phyloP scores from a whole-genome alignment of 805 yeast genomes.

The Osmozyma mogii region DNA sequence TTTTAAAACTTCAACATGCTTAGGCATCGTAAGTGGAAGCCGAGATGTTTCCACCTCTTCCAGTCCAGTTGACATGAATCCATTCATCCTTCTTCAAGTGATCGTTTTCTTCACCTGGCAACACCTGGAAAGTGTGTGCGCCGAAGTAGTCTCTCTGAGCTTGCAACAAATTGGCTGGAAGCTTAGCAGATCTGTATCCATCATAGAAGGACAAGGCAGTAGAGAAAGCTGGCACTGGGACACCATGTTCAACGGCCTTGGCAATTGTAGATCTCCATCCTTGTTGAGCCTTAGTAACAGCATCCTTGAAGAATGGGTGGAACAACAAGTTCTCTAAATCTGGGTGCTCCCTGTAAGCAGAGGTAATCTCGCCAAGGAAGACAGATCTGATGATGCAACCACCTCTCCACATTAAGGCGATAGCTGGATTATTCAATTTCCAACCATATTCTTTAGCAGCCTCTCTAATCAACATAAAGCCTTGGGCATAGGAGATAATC shows the following conservation, averaged over 20 bases:
- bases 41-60: constrained; percentile 95
- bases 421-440: constrained; percentile 96
- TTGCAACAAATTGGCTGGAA: constrained; percentile 97
- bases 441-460: constrained; percentile 96
- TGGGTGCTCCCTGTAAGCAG: constrained; percentile 92
- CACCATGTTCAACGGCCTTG: constrained; percentile 74
- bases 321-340: constrained; percentile 91
- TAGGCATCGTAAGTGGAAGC: constrained; percentile 93
- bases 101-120: constrained; percentile 76
- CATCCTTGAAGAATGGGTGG: constrained; percentile 89
- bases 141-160: constrained; percentile 99
- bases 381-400: constrained; percentile 99
- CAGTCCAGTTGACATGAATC: constrained; percentile 99
- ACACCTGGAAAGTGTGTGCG: constrained; percentile 96
- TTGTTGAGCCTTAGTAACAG: constrained; percentile 85
- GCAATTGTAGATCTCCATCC: constrained; percentile 92
- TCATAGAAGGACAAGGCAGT: constrained; percentile 97
- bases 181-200: constrained; percentile 92
- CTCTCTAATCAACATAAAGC: constrained; percentile 98
- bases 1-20: constrained; percentile 6
- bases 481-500: constrained; percentile 98
- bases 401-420: constrained; percentile 99
- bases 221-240: constrained; percentile 96
- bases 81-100: constrained; percentile 69
- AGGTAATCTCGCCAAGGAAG: constrained; percentile 92